phyloP scores from a whole-genome alignment of 352 stramenopile species.

The Globisporangium heterothallicum region DNA sequence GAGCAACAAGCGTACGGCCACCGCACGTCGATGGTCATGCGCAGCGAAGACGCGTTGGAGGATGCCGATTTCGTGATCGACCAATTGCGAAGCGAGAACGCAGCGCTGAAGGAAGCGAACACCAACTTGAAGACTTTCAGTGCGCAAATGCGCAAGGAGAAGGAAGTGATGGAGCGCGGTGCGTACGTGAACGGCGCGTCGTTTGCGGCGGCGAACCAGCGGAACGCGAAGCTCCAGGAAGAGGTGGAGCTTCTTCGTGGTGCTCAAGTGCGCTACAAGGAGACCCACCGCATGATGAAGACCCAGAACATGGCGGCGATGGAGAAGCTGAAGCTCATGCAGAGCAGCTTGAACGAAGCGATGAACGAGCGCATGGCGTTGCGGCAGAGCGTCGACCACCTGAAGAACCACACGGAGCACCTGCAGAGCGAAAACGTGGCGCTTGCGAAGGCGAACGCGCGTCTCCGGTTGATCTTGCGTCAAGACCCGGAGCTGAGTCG shows the following conservation, averaged over 20 bases:
- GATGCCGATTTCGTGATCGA: slow-evolving; percentile 82
- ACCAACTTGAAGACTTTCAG: slow-evolving; percentile 82
- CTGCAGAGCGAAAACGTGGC: slow-evolving; percentile 80
- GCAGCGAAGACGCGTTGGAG: slow-evolving; percentile 71
- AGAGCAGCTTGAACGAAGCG: slow-evolving; percentile 64
- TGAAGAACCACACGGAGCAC: slow-evolving; percentile 71
- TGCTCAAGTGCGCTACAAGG: slow-evolving; percentile 59
- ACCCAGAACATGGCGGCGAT: slow-evolving; percentile 72
- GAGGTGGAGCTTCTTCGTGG: slow-evolving; percentile 23
- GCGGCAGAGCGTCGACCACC: slow-evolving; percentile 63
- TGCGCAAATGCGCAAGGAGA: slow-evolving; percentile 82
- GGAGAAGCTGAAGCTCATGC: slow-evolving; percentile 80
- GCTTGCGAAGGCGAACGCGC: slow-evolving; percentile 79
- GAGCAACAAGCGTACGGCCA: slow-evolving; percentile 66
- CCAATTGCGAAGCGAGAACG: slow-evolving; percentile 77
- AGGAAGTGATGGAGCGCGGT: slow-evolving; percentile 85
- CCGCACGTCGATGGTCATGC: slow-evolving; percentile 74
- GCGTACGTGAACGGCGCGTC: slow-evolving; percentile 84
- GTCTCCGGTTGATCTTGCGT: slow-evolving; percentile 74
- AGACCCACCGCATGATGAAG: slow-evolving; percentile 78
- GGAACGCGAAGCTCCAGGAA: slow-evolving; percentile 80
- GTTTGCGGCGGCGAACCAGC: slow-evolving; percentile 81
- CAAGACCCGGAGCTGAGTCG: slow-evolving; percentile 82
- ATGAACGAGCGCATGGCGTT: slow-evolving; percentile 67
- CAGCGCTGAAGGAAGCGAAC: slow-evolving; percentile 77